Evolutionary conservation across 2,329 filamentous ascomycete species (phyloP).

Genomic region (Catunica adiposa): DNA sequence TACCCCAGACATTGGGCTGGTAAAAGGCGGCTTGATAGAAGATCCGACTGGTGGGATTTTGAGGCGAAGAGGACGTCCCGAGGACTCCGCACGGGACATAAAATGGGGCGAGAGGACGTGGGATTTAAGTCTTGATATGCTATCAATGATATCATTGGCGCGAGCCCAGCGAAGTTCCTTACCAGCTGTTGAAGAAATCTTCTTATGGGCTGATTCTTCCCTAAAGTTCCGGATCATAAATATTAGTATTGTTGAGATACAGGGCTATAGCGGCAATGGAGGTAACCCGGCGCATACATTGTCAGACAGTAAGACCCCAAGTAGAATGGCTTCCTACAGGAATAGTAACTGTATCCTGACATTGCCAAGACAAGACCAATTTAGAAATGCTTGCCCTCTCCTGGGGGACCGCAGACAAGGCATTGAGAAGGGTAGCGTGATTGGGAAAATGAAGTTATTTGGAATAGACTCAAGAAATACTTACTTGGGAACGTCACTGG

Average conservation of each 20-base stretch:
- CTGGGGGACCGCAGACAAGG: too few relatives aligned
- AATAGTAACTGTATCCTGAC: too few relatives aligned
- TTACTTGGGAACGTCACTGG: slow-evolving; percentile 14
- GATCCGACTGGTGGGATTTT: background rate
- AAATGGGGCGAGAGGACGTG: slow-evolving; percentile 10
- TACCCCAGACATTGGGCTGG: background rate
- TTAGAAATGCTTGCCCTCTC: too few relatives aligned
- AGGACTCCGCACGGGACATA: background rate
- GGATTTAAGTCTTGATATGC: slow-evolving; percentile 10
- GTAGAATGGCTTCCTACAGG: too few relatives aligned
- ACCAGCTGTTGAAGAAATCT: slow-evolving; percentile 37
- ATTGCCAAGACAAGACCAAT: too few relatives aligned
- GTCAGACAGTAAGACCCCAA: too few relatives aligned
- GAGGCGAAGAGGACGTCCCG: slow-evolving; percentile 3
- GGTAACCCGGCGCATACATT: too few relatives aligned
- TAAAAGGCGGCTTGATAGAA: background rate
- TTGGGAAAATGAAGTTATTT: background rate
- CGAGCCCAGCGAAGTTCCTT: slow-evolving; percentile 37
- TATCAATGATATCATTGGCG: slow-evolving; percentile 4
- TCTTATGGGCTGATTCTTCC: slow-evolving; percentile 42
- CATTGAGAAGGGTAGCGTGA: background rate
- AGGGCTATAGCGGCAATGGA: too few relatives aligned
- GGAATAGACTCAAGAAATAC: background rate
- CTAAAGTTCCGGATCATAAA: slow-evolving; percentile 19
- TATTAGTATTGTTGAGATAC: too few relatives aligned